Base-by-base conservation (phyloP, 495 filamentous ascomycete genomes). In the Elasticomyces elasticus region DNA sequence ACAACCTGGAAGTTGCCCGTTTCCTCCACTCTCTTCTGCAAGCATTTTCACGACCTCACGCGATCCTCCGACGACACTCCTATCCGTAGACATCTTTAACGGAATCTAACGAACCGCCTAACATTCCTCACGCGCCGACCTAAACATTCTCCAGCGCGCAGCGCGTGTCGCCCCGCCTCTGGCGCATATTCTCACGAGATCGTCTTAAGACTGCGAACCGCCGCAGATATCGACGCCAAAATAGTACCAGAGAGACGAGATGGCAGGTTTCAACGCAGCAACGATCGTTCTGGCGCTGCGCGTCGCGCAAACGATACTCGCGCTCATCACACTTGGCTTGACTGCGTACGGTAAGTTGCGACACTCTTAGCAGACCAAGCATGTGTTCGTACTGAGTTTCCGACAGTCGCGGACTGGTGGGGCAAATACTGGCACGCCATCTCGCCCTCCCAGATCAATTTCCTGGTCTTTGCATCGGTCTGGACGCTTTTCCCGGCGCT, bases 401-500 rank as follows among this genome's bases (percentile, higher is more conserved):
- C n/a, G n/a, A n/a, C 62, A 71, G 64, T 67, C 56, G 58, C 66
- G 27, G 56, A 61, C 40, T 71, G 68, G 68, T 71, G 68, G 68
- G 35, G 43, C 22, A 24, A 40, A 41, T 61, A 62, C 55, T 69
- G 67, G 67, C 64, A 64, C 58, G 51, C 54, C 43, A 20, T 52
- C 38, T 61, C 67, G 13, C 79, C 80, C 6, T 67, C 69, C 44
- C 56, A 66, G 52, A 66, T 85, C 60, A 78, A 81, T 68, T 90
- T 86, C 72, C 77, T 89, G 67, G 71, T 91, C 67, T 89, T 89
- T 73, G 71, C 73, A 64, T 71, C 80, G 52, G 73, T 86, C 56
- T 89, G 84, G 84, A 82, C 86, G 7, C 67, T 87, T 28, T 5
- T 40, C 45, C 75, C 90, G 41, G 77, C 81, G 0, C 69, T 86